phyloP scores from a whole-genome alignment of 2,329 filamentous ascomycete genomes.

The Penicillium hesseltinei region DNA sequence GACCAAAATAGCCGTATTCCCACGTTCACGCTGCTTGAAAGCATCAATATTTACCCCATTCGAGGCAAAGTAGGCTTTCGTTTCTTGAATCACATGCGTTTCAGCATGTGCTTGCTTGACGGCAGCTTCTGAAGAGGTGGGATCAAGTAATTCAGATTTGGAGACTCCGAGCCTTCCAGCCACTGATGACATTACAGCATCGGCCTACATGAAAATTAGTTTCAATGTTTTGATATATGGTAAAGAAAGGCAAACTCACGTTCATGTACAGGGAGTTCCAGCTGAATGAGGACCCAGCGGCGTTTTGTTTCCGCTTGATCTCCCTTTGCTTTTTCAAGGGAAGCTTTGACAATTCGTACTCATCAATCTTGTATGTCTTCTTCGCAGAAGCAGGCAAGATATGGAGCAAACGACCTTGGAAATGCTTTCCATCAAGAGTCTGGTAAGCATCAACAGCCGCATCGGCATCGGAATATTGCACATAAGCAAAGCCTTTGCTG shows the following conservation, averaged over 20 bases:
- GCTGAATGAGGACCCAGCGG: slow-evolving; percentile 76
- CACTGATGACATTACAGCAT: slow-evolving; percentile 88
- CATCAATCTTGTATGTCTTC: slow-evolving; percentile 77
- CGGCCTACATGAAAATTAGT: slow-evolving; percentile 47
- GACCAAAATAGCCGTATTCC: slow-evolving; percentile 82
- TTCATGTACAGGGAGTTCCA: slow-evolving; percentile 99
- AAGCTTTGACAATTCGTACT: slow-evolving; percentile 84
- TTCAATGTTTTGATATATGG: not conserved
- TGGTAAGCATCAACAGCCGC: slow-evolving; percentile 77
- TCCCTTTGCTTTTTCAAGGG: slow-evolving; percentile 93
- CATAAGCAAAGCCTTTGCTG: slow-evolving; percentile 87
- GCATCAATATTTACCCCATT: slow-evolving; percentile 90
- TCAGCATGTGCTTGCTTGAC: slow-evolving; percentile 97
- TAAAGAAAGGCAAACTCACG: slow-evolving; percentile 48
- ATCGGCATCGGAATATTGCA: slow-evolving; percentile 71
- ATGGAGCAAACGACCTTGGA: slow-evolving; percentile 89
- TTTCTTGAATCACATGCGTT: slow-evolving; percentile 94
- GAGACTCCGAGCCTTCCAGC: slow-evolving; percentile 82
- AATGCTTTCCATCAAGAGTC: slow-evolving; percentile 76
- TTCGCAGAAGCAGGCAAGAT: slow-evolving; percentile 82
- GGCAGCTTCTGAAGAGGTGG: slow-evolving; percentile 90
- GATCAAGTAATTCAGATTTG: slow-evolving; percentile 89
- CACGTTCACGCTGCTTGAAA: slow-evolving; percentile 80
- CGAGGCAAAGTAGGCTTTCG: slow-evolving; percentile 82
- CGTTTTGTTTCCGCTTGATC: slow-evolving; percentile 79